Evolutionary conservation across 139 green algal genomes (phyloP), one percentile per base, ranked within the genome.

Genomic region (Chlorella sp.): DNA sequence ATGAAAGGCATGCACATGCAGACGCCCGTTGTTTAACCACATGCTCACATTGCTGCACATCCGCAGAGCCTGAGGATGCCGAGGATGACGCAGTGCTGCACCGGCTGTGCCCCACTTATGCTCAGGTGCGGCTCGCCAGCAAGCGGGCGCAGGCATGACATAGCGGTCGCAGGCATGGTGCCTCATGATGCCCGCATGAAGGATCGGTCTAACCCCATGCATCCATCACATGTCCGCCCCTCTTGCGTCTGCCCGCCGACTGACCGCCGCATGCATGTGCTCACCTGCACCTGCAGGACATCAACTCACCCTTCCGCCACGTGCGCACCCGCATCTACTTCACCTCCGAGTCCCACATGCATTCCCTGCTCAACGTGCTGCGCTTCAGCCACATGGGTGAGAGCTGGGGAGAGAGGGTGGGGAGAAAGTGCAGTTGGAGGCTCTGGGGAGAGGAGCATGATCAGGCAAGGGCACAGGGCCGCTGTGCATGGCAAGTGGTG

Each of bases 281-380:
- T 55, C 0, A 0, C 5, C 44, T n/a, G n/a, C n/a, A n/a, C 44
- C 44, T 9, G 36, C 90, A 94, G 41, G 94, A 98, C 88, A 95
- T 99, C 75, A 98, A 98, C 91, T 97, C 94, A 13, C 96, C 96
- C 1, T 90, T 98, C 81, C 90, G 97, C n/a, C 97, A 99, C 84
- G 97, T 99, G 65, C 94, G 97, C 71, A 99, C 97, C 16, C 94
- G 97, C 88, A 96, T 99, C 90, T 99, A 99, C 94, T 99, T 99
- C 91, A 99, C 97, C 18, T 97, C 91, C 20, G 96, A 98, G 91
- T 95, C 87, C 2, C 97, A 99, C 88, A 95, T 98, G 78, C 97
- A 99, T 89, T 97, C 95, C 12, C 90, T 99, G 36, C 86, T 99
- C 82, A 99, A 99, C 85, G 94, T 98, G 47, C 90, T 99, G 80